Conservation (phyloP, 2,329 filamentous ascomycete genomes). For the Aspergillus spinulosporus region DNA sequence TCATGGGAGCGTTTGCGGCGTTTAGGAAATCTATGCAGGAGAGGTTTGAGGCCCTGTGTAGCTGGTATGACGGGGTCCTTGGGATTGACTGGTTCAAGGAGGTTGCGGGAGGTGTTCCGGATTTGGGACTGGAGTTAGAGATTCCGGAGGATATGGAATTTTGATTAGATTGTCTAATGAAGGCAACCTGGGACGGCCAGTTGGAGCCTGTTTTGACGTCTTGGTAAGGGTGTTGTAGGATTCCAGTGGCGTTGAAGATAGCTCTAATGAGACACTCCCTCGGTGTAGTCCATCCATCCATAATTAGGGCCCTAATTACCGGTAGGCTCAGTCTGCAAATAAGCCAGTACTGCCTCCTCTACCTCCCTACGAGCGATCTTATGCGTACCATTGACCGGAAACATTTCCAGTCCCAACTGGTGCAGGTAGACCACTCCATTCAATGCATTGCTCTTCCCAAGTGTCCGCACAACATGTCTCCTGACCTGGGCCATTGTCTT, state of each 20-base stretch:
- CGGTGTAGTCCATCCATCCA: too few relatives aligned
- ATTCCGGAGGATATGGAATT: not conserved
- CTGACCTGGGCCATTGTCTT: not conserved
- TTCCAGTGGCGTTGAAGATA: too few relatives aligned
- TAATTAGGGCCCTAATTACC: not conserved
- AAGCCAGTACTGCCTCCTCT: not conserved
- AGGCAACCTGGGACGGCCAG: too few relatives aligned
- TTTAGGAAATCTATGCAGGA: not conserved
- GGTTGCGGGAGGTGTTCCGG: not conserved
- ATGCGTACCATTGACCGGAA: slow-evolving; percentile 7
- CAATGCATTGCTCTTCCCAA: not conserved
- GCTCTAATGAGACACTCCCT: too few relatives aligned
- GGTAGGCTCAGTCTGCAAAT: not conserved
- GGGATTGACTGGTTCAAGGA: not conserved
- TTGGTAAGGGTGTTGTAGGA: too few relatives aligned
- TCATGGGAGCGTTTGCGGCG: slow-evolving; percentile 1
- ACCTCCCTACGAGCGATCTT: not conserved
- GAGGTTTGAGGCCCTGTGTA: not conserved
- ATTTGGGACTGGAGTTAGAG: not conserved
- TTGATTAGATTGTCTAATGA: too few relatives aligned
- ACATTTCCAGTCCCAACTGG: not conserved
- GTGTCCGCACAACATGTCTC: not conserved
- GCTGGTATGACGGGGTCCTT: slow-evolving; percentile 1
- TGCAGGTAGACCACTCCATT: not conserved
- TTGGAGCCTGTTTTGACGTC: too few relatives aligned